Evolutionary conservation across 2,329 filamentous ascomycete genomes (phyloP), one percentile per base, ranked within the genome.

Genomic region (Xylaria sp.): DNA sequence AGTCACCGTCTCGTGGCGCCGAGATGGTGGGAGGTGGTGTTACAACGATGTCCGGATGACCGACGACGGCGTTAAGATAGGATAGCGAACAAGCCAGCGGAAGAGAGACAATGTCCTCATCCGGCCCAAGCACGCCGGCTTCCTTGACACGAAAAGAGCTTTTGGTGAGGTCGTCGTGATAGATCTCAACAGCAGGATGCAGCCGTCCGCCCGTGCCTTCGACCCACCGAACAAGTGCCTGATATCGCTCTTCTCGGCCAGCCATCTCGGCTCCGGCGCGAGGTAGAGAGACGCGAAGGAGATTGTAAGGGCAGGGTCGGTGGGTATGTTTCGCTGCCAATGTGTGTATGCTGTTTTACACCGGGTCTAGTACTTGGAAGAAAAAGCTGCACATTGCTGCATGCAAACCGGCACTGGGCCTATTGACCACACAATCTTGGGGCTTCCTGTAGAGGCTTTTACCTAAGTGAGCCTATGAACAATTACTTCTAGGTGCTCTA

Each of bases 81-180:
- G 89, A 91, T 6, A 91, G 82, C 0, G 86, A 86, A 13, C 85
- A 83, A 3, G 78, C 72, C n/a, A 86, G 78, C 13, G 88, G 86
- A 49, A 89, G 85, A 39, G 79, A 81, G 70, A 89, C 86, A 49
- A 89, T 80, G 31, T 79, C 76, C 39, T 85, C 85, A 23, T 79
- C 80, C 1, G 80, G 71, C 2, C 74, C 66, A 43, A 85, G 69
- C 1, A 36, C 61, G 31, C 69, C 46, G 33, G 77, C 76, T 13
- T 79, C 72, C 43, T 79, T 83, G 71, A 87, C 85, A 41, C 85
- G 83, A 71, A 91, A 85, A 1, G 87, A 89, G 48, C 86, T 83
- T 57, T 86, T 85, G 1, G 85, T 89, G 12, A 78, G 66, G 1
- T 82, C 73, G 69, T 89, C 84, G 1, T 83, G 74, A 75, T 86